A percentile compares a stretch with the other conserved stretches of the same genome.
Conservation (phyloP, 495 filamentous ascomycete genomes). For the Podospora fimiseda region DNA sequence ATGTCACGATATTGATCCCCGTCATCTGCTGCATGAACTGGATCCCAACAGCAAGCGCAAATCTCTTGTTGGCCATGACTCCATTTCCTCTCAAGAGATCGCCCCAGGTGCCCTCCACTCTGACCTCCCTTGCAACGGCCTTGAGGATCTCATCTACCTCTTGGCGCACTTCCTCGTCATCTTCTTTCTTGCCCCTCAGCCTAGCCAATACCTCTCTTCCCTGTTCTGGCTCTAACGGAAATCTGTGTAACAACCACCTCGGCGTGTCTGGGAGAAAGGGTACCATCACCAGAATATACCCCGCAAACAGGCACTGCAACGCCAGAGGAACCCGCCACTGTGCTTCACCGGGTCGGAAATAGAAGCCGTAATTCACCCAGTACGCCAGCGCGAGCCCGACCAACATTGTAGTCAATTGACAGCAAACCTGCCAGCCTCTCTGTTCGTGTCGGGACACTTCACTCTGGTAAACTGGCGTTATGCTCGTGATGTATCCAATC, state of each 20-base stretch:
- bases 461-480: slow-evolving; percentile 54
- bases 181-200: slow-evolving; percentile 26
- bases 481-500: slow-evolving; percentile 55
- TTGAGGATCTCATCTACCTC: slow-evolving; percentile 23
- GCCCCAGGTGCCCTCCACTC: slow-evolving; percentile 28
- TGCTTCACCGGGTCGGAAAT: slow-evolving; percentile 25
- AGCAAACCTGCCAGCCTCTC: slow-evolving; percentile 38
- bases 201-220: slow-evolving; percentile 31
- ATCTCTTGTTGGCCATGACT: slow-evolving; percentile 42
- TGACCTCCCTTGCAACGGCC: slow-evolving; percentile 20
- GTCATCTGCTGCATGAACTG: slow-evolving; percentile 46
- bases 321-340: slow-evolving; percentile 49
- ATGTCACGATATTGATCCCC: slow-evolving; percentile 51
- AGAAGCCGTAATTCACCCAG: slow-evolving; percentile 37
- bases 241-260: slow-evolving; percentile 26
- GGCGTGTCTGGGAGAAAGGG: slow-evolving; percentile 34
- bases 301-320: slow-evolving; percentile 42
- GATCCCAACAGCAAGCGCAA: slow-evolving; percentile 42
- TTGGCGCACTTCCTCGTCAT: slow-evolving; percentile 16
- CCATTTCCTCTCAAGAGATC: slow-evolving; percentile 41
- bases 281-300: slow-evolving; percentile 31
- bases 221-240: slow-evolving; percentile 18
- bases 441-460: slow-evolving; percentile 47
- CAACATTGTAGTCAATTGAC: slow-evolving; percentile 22
- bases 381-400: slow-evolving; percentile 28